Evolutionary conservation across 2,329 filamentous ascomycete species (phyloP).

Genomic region (Onygena corvina): DNA sequence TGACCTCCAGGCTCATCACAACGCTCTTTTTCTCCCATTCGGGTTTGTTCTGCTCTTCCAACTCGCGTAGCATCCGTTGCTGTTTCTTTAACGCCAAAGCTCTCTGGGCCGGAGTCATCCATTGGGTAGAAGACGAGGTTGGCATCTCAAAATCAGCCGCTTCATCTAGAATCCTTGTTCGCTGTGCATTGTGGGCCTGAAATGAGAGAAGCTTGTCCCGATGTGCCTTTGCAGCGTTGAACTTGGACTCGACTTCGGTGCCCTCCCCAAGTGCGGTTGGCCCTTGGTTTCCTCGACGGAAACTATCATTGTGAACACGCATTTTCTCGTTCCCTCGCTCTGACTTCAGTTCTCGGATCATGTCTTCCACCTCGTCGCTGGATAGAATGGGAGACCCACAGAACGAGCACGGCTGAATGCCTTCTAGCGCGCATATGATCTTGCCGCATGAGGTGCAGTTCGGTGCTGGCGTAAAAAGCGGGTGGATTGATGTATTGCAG

Average conservation of each 20-base stretch:
- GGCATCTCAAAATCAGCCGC: constrained; percentile 61
- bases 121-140: constrained; percentile 54
- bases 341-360: constrained; percentile 70
- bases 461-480: constrained; percentile 77
- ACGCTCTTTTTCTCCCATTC: constrained; percentile 83
- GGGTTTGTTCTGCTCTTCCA: constrained; percentile 72
- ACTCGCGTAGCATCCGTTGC: constrained; percentile 68
- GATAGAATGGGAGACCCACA: constrained; percentile 66
- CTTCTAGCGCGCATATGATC: constrained; percentile 88
- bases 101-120: constrained; percentile 72
- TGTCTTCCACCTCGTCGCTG: constrained; percentile 62
- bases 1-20: constrained; percentile 73
- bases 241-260: constrained; percentile 40
- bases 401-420: constrained; percentile 85
- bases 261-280: constrained; percentile 19
- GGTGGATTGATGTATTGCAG: constrained; percentile 79
- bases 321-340: constrained; percentile 81
- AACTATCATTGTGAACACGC: constrained; percentile 57
- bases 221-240: constrained; percentile 61
- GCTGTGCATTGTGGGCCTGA: constrained; percentile 71
- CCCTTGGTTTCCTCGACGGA: constrained; percentile 29
- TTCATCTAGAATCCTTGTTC: constrained; percentile 79
- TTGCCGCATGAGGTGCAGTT: constrained; percentile 91
- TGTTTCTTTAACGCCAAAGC: constrained; percentile 74
- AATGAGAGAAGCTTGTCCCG: constrained; percentile 69